Evolutionary conservation across 192 early-diverging fungal genomes (phyloP), one percentile per base, ranked within the genome.

Genomic region (Fimicolochytrium jonesii): DNA sequence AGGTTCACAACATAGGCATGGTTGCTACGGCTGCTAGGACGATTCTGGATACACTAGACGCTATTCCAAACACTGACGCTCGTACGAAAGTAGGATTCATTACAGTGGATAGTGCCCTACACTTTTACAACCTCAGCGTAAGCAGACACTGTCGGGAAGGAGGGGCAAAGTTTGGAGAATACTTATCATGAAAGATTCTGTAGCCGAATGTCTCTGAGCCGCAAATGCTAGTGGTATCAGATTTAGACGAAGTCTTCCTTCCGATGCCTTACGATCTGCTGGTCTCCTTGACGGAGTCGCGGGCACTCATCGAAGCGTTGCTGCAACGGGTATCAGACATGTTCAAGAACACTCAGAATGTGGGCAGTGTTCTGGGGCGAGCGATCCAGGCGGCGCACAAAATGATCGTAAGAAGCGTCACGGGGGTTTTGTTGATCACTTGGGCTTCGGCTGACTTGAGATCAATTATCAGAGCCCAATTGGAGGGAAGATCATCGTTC

Each of bases 201-300:
- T 22, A 81, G 77, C 41, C 75, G 10, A 54, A 52, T 11, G 33
- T 83, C 29, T 61, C 85, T 13, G 94, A 95, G 67, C 94, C 95
- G 20, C 93, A 96, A 70, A 93, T 97, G 90, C 73, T 98, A 22
- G 89, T 94, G 20, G 90, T 98, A 2, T 79, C 89, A 3, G 95
- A 98, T 68, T 60, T 93, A 11, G 94, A 97, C 20, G 94, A 96
- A 23, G 76, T 88, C 1, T 96, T 88, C 55, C 60, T 98, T 56
- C 95, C 95, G 6, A 78, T 87, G 50, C 95, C 95, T 2, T 78
- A 87, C 45, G 92, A 95, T 67, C 76, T 98, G 34, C 82, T 98
- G 11, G 92, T 93, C 9, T 89, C 91, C 42, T 73, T 98, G 68
- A 83, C 73, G 43, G 95, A 98, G 66, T 88, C 87, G n/a, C 84